Evolutionary conservation across 2,329 filamentous ascomycete genomes (phyloP), one percentile per base, ranked within the genome.

Genomic region (Leptographium lundbergii): DNA sequence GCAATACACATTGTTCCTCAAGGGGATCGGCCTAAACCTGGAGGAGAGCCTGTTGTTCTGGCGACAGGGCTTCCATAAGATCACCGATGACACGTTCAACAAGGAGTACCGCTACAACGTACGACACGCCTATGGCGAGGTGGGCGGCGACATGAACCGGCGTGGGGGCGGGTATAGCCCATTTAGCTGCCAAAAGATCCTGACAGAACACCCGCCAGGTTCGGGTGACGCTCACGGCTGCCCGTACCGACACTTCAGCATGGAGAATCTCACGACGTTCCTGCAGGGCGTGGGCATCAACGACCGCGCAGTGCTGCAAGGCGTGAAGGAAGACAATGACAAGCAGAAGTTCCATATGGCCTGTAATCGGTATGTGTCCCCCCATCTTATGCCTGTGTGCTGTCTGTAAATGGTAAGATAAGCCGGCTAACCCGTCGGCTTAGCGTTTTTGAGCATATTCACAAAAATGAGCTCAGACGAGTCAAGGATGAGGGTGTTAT

Each of bases 21-120:
- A 99, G 73, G 94, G 94, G 50, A 90, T 97, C 61, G 94, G 94
- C 0, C 77, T 99, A 32, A 90, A 82, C 63, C 76, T 99, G n/a
- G 91, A 96, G 68, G 92, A 99, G 72, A 90, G 85, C 66, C 80
- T 99, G 27, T 66, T 90, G 14, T 99, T 99, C 76, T 99, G 94
- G 94, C 86, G 94, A 13, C 81, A 84, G 62, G 78, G 81, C 32
- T 97, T 99, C 80, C 85, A 84, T 69, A 87, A 90, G 65, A 84
- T 95, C 63, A 91, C 89, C 0, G 94, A 97, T 67, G 92, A 97
- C 67, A 86, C 86, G 42, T 99, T 97, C 80, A 95, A 95, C 73
- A 97, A 96, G 69, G 91, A 96, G 69, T 97, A 99, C 74, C 82
- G 88, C 52, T 99, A 99, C 79, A 97, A 99, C 70, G 83, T 97